Conservation (phyloP, 1,284 basidiomycete genomes). For the Ceratobasidium sp. region DNA sequence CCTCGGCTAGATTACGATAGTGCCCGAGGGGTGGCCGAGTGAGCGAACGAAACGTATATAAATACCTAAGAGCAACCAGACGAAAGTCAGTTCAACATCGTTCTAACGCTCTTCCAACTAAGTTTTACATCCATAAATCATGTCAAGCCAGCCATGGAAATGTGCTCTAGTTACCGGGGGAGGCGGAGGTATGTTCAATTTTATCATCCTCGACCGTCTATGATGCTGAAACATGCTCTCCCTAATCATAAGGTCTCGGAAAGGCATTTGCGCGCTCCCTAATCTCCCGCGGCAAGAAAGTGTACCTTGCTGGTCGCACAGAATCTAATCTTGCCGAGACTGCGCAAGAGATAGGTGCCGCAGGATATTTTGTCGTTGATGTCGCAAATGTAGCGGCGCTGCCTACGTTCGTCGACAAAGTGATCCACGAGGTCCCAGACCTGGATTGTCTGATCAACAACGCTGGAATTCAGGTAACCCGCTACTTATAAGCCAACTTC, state of each 20-base stretch:
- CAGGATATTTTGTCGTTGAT: constrained; percentile 51
- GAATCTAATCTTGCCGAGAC: constrained; percentile 49
- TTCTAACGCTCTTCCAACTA: too few relatives aligned
- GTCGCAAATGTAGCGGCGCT: constrained; percentile 48
- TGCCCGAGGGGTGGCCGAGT: neutral
- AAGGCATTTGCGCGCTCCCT: constrained; percentile 50
- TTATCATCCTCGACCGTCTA: neutral
- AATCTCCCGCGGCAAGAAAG: constrained; percentile 49
- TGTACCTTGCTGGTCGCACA: constrained; percentile 51
- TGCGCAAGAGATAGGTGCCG: constrained; percentile 47
- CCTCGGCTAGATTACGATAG: neutral
- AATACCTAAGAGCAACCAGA: too few relatives aligned
- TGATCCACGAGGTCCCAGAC: constrained; percentile 51
- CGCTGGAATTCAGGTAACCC: constrained; percentile 49
- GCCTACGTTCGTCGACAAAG: constrained; percentile 47
- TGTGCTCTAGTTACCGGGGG: constrained; percentile 2
- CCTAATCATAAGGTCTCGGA: constrained; percentile 37
- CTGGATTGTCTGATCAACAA: constrained; percentile 54
- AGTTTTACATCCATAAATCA: too few relatives aligned
- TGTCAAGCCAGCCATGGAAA: constrained; percentile 11
- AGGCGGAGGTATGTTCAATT: neutral
- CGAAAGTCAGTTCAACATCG: neutral
- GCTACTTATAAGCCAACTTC: neutral
- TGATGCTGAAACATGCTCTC: neutral
- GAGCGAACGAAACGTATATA: neutral